phyloP scores from a whole-genome alignment of 805 yeast genomes.

The Tanozyma kutaoensis region DNA sequence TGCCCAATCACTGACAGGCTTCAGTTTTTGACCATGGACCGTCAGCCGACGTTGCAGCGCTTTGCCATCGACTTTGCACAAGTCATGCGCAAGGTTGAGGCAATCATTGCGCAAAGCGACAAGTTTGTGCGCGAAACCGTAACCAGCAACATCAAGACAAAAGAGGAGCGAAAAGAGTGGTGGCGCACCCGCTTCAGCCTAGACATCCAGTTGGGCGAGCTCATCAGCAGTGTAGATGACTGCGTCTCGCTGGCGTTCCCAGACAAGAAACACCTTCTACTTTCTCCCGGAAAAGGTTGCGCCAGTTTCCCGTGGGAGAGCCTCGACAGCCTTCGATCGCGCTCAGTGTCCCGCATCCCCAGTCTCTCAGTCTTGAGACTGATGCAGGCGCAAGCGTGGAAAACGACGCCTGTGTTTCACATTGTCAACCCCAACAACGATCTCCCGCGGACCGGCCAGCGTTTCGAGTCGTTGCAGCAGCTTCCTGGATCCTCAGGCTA shows the following conservation, averaged over 20 bases:
- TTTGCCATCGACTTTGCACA: slow-evolving; percentile 25
- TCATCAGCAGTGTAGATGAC: too few species aligned
- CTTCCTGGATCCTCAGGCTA: too few species aligned
- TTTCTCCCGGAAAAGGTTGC: slow-evolving; percentile 57
- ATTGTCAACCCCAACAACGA: slow-evolving; percentile 79
- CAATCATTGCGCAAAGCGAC: slow-evolving; percentile 51
- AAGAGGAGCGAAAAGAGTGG: slow-evolving; percentile 58
- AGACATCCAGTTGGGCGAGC: too few species aligned
- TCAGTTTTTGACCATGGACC: slow-evolving; percentile 33
- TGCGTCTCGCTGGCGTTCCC: too few species aligned
- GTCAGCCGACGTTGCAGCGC: not conserved
- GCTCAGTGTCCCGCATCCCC: slow-evolving; percentile 66
- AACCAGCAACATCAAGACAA: slow-evolving; percentile 41
- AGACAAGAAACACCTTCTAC: slow-evolving; percentile 40
- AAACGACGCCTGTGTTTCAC: slow-evolving; percentile 30
- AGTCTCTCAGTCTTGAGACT: slow-evolving; percentile 36
- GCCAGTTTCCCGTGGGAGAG: slow-evolving; percentile 88
- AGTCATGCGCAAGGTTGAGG: slow-evolving; percentile 14
- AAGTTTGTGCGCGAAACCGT: slow-evolving; percentile 39
- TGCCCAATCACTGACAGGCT: slow-evolving; percentile 48
- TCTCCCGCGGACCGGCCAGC: slow-evolving; percentile 48
- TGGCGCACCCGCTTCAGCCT: slow-evolving; percentile 58
- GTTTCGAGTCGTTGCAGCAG: slow-evolving; percentile 36
- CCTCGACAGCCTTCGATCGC: slow-evolving; percentile 35
- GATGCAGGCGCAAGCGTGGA: not conserved